Percentiles rank a stretch among this genome's conserved stretches.
These are phyloP conservation scores for Paramecium biaurelia DNA, from an alignment of 73 alveolate genomes.

Conservation along the genomic window DNA sequence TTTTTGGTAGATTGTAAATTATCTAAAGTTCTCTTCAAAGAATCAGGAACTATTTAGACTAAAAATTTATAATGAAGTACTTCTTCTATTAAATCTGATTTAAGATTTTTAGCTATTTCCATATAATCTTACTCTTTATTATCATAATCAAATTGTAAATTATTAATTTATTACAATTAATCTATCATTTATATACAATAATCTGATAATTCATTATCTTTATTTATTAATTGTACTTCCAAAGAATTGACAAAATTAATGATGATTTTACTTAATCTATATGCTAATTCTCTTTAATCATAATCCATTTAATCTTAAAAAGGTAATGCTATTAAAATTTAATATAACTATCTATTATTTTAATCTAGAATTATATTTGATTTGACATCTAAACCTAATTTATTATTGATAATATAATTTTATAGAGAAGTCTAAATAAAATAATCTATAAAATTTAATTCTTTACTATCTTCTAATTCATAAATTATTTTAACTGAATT, in stretches of 20 bases:
- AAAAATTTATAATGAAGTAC: neutral
- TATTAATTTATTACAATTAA: neutral
- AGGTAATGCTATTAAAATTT: neutral
- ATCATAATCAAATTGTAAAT: neutral
- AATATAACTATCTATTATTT: neutral
- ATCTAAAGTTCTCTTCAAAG: neutral
- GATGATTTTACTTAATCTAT: neutral
- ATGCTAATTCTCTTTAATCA: slow-evolving; percentile 44
- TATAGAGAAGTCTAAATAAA: neutral
- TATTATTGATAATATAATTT: neutral
- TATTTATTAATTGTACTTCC: neutral
- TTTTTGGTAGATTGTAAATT: neutral
- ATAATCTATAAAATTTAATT: neutral
- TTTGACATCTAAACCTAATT: neutral
- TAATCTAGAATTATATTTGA: neutral
- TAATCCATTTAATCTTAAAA: slow-evolving; percentile 2
- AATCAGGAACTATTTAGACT: neutral
- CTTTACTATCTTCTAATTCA: neutral
- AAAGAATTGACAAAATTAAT: neutral
- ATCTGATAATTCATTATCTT: neutral
- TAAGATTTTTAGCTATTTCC: neutral
- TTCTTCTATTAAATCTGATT: neutral
- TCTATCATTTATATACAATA: neutral
- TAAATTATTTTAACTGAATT: neutral
- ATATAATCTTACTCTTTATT: neutral